phyloP scores from a whole-genome alignment of 2,329 filamentous ascomycete genomes.

The Penicillium sp. region DNA sequence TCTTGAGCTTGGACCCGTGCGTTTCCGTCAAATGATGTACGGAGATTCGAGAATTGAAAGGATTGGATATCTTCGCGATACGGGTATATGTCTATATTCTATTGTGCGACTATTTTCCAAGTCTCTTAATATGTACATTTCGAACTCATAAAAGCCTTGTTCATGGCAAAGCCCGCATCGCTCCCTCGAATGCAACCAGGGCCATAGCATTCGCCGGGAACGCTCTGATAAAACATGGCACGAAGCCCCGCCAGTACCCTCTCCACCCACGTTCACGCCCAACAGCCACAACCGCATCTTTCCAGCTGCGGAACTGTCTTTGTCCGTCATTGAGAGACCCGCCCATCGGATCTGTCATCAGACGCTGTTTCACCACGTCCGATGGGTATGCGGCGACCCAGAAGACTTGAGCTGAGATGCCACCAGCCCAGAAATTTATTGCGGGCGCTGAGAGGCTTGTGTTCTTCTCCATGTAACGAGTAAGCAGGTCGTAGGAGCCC shows the following conservation, averaged over 20 bases:
- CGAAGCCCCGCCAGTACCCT: constrained; percentile 90
- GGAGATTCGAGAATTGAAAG: background rate
- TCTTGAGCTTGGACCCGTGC: constrained; percentile 3
- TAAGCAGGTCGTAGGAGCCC: constrained; percentile 88
- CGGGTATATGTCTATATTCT: background rate
- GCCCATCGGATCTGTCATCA: constrained; percentile 93
- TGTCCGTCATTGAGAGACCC: constrained; percentile 66
- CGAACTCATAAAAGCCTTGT: background rate
- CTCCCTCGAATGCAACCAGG: constrained; percentile 86
- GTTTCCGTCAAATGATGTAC: background rate
- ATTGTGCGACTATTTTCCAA: background rate
- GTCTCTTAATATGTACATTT: constrained; percentile 6
- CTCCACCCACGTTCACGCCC: constrained; percentile 72
- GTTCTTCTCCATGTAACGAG: constrained; percentile 63
- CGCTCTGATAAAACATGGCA: constrained; percentile 89
- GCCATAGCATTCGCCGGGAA: constrained; percentile 97
- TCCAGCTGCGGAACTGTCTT: constrained; percentile 72
- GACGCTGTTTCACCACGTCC: constrained; percentile 91
- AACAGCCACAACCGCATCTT: constrained; percentile 73
- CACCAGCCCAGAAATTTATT: constrained; percentile 97
- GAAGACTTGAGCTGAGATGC: constrained; percentile 88
- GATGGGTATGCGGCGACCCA: constrained; percentile 91
- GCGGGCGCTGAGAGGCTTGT: constrained; percentile 73
- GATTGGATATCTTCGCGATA: background rate
- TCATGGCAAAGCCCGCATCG: constrained; percentile 65